Base-by-base conservation (phyloP, 305 asterid genomes). In the Euphrasia arctica region DNA sequence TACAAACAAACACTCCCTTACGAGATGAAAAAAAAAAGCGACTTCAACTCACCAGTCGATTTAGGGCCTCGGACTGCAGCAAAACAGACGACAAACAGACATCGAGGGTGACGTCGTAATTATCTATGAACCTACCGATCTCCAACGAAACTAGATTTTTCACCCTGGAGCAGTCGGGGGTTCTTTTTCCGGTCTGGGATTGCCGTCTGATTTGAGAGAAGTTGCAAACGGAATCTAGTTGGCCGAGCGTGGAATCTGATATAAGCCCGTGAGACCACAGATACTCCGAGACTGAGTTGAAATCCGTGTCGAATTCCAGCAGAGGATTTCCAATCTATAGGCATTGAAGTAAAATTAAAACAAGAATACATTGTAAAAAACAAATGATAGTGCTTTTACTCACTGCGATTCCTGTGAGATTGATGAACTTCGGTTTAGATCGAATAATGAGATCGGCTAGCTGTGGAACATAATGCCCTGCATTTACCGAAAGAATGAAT, bases 361-460 rank as follows among this genome's bases (percentile, higher is more conserved):
- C 62, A 61, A 45, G 10, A 29, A 62, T 1, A 18, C 22, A 18
- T 18, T 18, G 22, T 18, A 0, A 18, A 18, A 18, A 18, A 18
- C 22, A 18, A 18, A 18, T 18, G 22, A 18, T 1, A 18, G 22
- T 1, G 22, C 22, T 0, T 18, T 22, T 14, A 32, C 12, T 78
- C 72, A 84, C 96, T 7, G 95, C 95, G 42, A 89, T 77, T 61
- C 89, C 90, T 70, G 82, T 84, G 74, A 89, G 90, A 68, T 83
- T 83, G 79, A 86, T 83, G 80, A 86, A 58, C 65, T 78, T 76
- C 60, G 84, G 68, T 74, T 75, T 70, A 12, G 80, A 72, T 47
- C 68, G 65, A 60, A 80, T 12, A 22, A 80, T 78, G 69, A 80
- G 85, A 43, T 63, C 58, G 5, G 86, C 89, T 31, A 83, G 72